Conservation (phyloP, 1,284 basidiomycete genomes). For the Irpex sp. region DNA sequence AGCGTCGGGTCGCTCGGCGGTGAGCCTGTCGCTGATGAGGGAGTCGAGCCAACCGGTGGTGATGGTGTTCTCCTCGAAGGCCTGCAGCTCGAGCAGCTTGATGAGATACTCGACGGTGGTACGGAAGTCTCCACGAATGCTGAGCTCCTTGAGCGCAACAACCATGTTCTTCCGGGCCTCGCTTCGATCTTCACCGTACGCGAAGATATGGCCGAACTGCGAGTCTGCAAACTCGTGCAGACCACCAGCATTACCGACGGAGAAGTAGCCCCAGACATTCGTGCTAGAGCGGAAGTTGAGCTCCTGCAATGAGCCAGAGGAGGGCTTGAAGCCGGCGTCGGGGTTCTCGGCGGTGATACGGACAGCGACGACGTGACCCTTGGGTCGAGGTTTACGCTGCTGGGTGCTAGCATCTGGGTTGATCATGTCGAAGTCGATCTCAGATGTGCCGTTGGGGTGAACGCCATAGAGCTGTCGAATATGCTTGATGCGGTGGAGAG, state of each 20-base stretch:
- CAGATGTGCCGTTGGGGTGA: slow-evolving; percentile 80
- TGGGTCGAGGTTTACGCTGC: slow-evolving; percentile 94
- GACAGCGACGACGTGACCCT: slow-evolving; percentile 98
- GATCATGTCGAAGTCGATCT: slow-evolving; percentile 96
- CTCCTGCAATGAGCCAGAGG: slow-evolving; percentile 94
- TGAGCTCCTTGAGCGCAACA: slow-evolving; percentile 96
- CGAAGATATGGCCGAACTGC: slow-evolving; percentile 99
- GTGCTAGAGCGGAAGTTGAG: slow-evolving; percentile 99
- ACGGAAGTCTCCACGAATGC: slow-evolving; percentile 98
- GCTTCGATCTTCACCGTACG: slow-evolving; percentile 94
- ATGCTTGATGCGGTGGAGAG: slow-evolving; percentile 92
- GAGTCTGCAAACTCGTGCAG: slow-evolving; percentile 99
- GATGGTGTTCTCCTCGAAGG: slow-evolving; percentile 96
- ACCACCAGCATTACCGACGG: slow-evolving; percentile 92
- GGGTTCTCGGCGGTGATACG: slow-evolving; percentile 99
- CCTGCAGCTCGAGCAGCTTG: slow-evolving; percentile 94
- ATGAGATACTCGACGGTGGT: slow-evolving; percentile 99
- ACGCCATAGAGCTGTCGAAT: slow-evolving; percentile 97
- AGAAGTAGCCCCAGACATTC: slow-evolving; percentile 99
- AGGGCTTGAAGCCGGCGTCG: slow-evolving; percentile 99
- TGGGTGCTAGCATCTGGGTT: slow-evolving; percentile 84
- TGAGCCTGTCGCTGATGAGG: slow-evolving; percentile 93
- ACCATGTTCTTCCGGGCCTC: slow-evolving; percentile 99
- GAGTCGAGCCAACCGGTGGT: slow-evolving; percentile 99
- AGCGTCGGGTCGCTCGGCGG: slow-evolving; percentile 92